Conservation (phyloP, 129 eudicot species). For the Tanacetum coccineum region DNA sequence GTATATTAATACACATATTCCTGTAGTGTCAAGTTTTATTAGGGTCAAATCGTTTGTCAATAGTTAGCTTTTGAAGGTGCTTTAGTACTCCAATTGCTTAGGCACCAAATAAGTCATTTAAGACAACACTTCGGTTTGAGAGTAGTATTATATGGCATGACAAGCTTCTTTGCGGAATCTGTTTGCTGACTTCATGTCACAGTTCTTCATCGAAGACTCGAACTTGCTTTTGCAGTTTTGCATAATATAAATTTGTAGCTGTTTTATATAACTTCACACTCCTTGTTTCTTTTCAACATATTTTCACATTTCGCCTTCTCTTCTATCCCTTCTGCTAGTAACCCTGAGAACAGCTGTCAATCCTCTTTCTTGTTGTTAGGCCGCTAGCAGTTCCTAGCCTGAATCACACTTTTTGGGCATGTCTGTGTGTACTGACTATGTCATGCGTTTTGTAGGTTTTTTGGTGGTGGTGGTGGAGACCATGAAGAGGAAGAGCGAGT, state of each 20-base stretch:
- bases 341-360: too few relatives aligned
- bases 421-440: conserved; percentile 14
- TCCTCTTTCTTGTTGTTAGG: background rate
- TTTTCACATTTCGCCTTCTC: too few relatives aligned
- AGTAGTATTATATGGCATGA: background rate
- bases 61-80: background rate
- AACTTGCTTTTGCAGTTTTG: background rate
- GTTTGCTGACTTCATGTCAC: conserved; percentile 1
- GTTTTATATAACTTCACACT: background rate
- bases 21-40: background rate
- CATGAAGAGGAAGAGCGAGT: conserved; percentile 84
- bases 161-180: background rate
- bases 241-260: background rate
- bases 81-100: background rate
- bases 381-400: background rate
- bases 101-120: background rate
- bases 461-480: conserved; percentile 93
- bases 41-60: too few relatives aligned
- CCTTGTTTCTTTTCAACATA: too few relatives aligned
- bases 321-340: too few relatives aligned
- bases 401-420: conserved; percentile 20
- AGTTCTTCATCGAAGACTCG: conserved; percentile 10
- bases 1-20: background rate
- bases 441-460: conserved; percentile 49
- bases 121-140: background rate